Conservation (phyloP, 192 early-diverging fungal species). For the Geranomyces michiganensis region DNA sequence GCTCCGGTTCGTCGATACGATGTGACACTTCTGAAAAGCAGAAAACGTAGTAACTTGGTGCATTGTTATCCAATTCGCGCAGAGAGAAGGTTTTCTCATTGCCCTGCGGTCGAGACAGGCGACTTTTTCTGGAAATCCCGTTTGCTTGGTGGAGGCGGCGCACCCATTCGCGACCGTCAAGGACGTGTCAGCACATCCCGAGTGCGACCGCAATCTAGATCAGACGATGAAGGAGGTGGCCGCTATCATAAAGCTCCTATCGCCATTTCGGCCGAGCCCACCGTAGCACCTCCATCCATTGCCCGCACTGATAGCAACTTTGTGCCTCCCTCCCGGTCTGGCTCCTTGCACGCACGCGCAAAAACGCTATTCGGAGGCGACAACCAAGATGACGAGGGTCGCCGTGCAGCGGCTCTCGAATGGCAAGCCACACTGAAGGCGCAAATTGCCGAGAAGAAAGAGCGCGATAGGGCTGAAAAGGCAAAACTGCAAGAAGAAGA, state of each 20-base stretch:
- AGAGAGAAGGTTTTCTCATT: background rate
- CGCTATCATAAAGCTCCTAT: background rate
- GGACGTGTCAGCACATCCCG: conserved; percentile 15
- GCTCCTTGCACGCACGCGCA: background rate
- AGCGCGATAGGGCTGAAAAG: conserved; percentile 7
- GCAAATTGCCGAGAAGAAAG: conserved; percentile 36
- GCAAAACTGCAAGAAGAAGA: background rate
- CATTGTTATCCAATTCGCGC: background rate
- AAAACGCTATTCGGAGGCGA: conserved; percentile 18
- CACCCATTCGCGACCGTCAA: conserved; percentile 14
- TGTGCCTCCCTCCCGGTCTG: background rate
- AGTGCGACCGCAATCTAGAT: background rate
- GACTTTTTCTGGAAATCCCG: conserved; percentile 23
- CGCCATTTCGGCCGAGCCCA: conserved; percentile 8
- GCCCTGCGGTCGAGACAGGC: background rate
- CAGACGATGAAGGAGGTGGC: background rate
- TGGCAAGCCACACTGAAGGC: conserved; percentile 23
- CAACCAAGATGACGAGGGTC: conserved; percentile 21
- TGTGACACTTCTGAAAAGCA: background rate
- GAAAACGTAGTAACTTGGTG: background rate
- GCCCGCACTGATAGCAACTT: background rate
- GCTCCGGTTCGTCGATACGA: too few species aligned
- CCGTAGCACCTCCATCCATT: background rate
- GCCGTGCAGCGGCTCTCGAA: conserved; percentile 17
- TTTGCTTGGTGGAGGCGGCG: conserved; percentile 3